Evolutionary conservation across 441 rosid genomes (phyloP).

Genomic region (Aquilaria agallochum): DNA sequence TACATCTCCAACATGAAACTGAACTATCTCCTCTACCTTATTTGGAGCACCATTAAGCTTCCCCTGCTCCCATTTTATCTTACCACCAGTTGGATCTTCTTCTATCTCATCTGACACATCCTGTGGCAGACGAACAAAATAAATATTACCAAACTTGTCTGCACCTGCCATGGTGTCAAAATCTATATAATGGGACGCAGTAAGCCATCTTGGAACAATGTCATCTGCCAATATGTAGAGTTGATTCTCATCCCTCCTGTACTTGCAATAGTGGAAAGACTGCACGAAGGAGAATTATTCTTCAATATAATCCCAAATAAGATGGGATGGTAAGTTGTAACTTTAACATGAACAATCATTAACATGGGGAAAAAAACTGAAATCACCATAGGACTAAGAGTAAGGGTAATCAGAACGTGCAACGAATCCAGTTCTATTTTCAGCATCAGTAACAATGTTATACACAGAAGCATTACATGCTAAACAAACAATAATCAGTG

Average conservation of each 20-base stretch:
- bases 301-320: too few relatives aligned
- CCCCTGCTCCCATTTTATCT: constrained; percentile 98
- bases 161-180: constrained; percentile 97
- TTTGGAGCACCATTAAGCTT: constrained; percentile 95
- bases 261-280: constrained; percentile 98
- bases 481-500: too few relatives aligned
- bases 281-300: constrained; percentile 25
- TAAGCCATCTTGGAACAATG: constrained; percentile 91
- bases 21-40: constrained; percentile 94
- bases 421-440: too few relatives aligned
- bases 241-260: constrained; percentile 96
- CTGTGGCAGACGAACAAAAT: constrained; percentile 84
- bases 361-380: too few relatives aligned
- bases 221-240: constrained; percentile 93
- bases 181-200: constrained; percentile 84
- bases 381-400: too few relatives aligned
- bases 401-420: too few relatives aligned
- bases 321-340: too few relatives aligned
- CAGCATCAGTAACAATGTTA: too few relatives aligned
- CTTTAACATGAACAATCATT: too few relatives aligned
- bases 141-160: constrained; percentile 90
- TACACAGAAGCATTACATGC: too few relatives aligned
- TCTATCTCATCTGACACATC: constrained; percentile 95
- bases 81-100: constrained; percentile 97
- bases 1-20: constrained; percentile 90